Evolutionary conservation across 495 filamentous ascomycete species (phyloP), one percentile per base, ranked within the genome.

Genomic region (Lepraria neglecta): DNA sequence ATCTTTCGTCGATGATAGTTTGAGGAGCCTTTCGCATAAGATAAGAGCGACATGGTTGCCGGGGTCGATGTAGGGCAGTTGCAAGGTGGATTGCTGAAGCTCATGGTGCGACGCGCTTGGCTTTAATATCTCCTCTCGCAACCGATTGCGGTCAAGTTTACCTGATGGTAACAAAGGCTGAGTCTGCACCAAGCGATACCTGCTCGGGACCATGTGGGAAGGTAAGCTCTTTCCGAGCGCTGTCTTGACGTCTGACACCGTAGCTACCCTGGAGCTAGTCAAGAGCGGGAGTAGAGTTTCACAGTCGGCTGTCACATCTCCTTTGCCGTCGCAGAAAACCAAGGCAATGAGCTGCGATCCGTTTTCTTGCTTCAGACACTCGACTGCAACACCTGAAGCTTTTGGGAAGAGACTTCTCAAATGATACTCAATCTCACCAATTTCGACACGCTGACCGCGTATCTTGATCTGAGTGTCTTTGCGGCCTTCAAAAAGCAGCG

Each of bases 381-480:
- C 5, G 4, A n/a, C 44, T 6, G 19, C 44, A 21, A 46, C 44
- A 1, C 6, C 6, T 6, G 14, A 6, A 46, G 44, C 44, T 9
- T 9, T 46, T 9, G 6, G 4, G 19, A 12, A 12, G 14, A 46
- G 15, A 6, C 6, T 46, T 17, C 6, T 6, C 11, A 69, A 15
- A 27, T 59, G 46, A 35, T 67, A 42, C 59, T 75, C 77, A 24
- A 78, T 70, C 44, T 81, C 78, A 35, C 71, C 77, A 9, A 79
- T 56, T 56, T 80, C 78, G 24, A 81, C 68, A 17, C 75, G 67
- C 61, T 78, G 64, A 17, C 78, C 78, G 3, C 73, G 68, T 51
- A 81, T 68, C 65, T 81, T 81, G 47, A 78, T 70, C 52, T 77
- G 73, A 19, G 69, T 67, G 59, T 80, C 78, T 47, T 65, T 70